A percentile compares a stretch with the other conserved stretches of the same genome.
Evolutionary conservation across 169 alveolate genomes (phyloP).

Genomic region (Plasmodium cynomolgi): DNA sequence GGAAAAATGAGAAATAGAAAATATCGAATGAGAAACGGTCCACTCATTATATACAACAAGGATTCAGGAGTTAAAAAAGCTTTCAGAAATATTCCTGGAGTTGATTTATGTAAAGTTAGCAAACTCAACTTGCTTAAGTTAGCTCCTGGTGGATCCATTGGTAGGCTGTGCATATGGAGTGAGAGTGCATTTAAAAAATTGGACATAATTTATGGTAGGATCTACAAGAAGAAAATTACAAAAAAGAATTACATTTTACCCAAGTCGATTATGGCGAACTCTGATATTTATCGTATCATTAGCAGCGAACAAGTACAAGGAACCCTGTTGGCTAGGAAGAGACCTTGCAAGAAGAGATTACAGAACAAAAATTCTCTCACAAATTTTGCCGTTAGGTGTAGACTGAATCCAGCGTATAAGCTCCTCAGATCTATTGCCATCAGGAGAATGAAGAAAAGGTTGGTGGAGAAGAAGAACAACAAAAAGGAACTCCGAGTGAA

Average conservation of each 20-base stretch:
- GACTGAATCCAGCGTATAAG: conserved; percentile 81
- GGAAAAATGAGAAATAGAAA: conserved; percentile 97
- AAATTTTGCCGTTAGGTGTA: conserved; percentile 76
- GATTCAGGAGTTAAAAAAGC: conserved; percentile 94
- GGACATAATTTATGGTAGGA: conserved; percentile 74
- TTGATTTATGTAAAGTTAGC: conserved; percentile 95
- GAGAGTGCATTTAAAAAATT: conserved; percentile 95
- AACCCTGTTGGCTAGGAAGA: conserved; percentile 88
- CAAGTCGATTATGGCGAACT: conserved; percentile 79
- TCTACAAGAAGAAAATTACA: background rate
- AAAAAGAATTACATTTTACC: conserved; percentile 92
- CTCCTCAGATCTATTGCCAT: conserved; percentile 69
- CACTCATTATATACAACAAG: conserved; percentile 96
- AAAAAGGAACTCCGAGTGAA: conserved; percentile 30
- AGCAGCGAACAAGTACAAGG: conserved; percentile 97
- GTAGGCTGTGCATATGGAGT: conserved; percentile 98
- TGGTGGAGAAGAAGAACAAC: conserved; percentile 5
- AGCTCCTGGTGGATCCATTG: conserved; percentile 99
- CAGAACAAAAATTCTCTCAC: conserved; percentile 78
- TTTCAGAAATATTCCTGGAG: conserved; percentile 98
- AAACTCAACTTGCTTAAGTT: conserved; percentile 96
- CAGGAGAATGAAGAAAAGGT: conserved; percentile 18
- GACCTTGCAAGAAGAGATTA: conserved; percentile 74
- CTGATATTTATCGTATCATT: conserved; percentile 95
- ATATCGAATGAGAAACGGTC: conserved; percentile 96